Base-by-base conservation (phyloP, 1,284 basidiomycete genomes). In the Stereum hirsutum region DNA sequence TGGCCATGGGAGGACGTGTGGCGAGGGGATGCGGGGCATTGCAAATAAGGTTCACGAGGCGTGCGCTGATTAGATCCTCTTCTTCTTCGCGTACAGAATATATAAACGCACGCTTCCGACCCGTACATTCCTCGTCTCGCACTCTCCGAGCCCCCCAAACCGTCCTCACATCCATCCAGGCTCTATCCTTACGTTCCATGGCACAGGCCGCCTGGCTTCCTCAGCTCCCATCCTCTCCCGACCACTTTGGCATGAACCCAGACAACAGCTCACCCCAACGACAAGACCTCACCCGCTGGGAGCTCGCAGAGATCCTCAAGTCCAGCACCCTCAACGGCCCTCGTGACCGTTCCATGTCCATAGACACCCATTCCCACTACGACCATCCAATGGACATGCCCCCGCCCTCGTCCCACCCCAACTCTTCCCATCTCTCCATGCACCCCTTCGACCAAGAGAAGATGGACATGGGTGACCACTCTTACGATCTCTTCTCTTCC, bases 401-500 rank as follows among this genome's bases (percentile, higher is more conserved):
- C 32, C 57, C 58, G 45, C 46, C 52, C 43, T 55, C 58, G 51
- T 57, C 62, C 54, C 52, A 57, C 45, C 41, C 48, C 27, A 54
- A 60, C 48, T 49, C 53, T 37, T 52, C 58, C 48, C 60, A 59
- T 52, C 52, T 61, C 48, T 38, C 38, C 21, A 30, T 49, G 25
- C 49, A 49, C 6, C 11, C 35, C 34, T 55, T 52, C 33, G 58
- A 60, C 45, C 45, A 55, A 32, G 55, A 54, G 51, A 61, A 63
- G 47, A 47, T 51, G 46, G 49, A 50, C 31, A 45, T 47, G 14
- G 6, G 32, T 14, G 49, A 47, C 21, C 45, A 46, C 8, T 42
- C 49, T 6, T 50, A 81, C 61, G 74, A 79, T 57, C 61, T 83
- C 44, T 82, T 83, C 59, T 66, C 70, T 46, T 67, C 65, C 54